Conservation (phyloP, 495 filamentous ascomycete genomes). For the Pseudoneurospora amorphoporcata region DNA sequence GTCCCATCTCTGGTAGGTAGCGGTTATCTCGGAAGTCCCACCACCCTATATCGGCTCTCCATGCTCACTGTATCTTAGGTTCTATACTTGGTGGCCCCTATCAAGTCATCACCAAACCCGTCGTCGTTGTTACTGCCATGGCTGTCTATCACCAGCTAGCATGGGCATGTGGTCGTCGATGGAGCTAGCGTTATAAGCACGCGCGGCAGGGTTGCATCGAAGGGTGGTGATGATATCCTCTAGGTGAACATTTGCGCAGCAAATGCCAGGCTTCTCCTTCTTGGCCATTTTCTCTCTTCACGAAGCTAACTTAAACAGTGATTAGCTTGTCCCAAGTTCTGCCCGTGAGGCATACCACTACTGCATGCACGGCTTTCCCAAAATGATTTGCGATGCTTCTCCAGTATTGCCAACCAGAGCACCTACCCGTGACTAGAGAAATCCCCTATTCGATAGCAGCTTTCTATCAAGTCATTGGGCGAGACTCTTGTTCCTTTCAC, state of each 20-base stretch:
- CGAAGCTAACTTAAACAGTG: neutral
- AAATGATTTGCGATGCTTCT: neutral
- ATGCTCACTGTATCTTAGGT: neutral
- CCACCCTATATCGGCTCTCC: neutral
- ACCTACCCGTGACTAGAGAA: neutral
- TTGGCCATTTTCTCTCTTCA: neutral
- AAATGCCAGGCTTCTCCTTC: neutral
- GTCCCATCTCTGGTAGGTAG: neutral
- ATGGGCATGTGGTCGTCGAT: neutral
- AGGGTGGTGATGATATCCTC: neutral
- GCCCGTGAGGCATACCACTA: neutral
- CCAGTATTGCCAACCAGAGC: neutral
- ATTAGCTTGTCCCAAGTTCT: neutral
- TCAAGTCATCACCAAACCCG: neutral
- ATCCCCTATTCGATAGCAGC: neutral
- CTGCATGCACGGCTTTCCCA: neutral
- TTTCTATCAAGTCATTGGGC: neutral
- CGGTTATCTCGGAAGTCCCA: neutral
- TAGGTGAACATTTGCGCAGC: neutral
- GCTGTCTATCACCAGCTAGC: neutral
- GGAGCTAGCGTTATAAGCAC: neutral
- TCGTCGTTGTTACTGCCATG: neutral
- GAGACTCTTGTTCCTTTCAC: neutral
- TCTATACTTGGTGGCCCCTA: neutral
- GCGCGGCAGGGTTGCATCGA: neutral